Base-by-base conservation (phyloP, 352 stramenopile species). In the Plasmopara muralis region DNA sequence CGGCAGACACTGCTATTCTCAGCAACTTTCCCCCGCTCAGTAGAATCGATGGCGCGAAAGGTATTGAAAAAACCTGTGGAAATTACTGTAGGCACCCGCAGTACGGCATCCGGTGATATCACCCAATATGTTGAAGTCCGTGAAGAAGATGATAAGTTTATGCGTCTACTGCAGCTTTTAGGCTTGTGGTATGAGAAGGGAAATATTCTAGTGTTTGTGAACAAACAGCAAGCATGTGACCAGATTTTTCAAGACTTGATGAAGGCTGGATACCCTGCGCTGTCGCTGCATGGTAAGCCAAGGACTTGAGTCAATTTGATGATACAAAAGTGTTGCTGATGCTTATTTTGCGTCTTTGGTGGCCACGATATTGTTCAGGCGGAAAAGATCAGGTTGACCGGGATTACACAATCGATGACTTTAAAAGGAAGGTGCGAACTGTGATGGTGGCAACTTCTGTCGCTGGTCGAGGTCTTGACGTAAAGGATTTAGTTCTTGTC, bases 301-400 rank as follows among this genome's bases (percentile, higher is more conserved):
- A 3, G 20, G 20, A 25, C 20, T 25, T 25, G 20, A 25, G 20
- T 25, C 20, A 25, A 25, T 25, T 3, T 25, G 20, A 25, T 25
- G 20, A 25, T n/a, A 34, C 55, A 30, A 2, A 34, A 9, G 13
- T 6, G 25, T 30, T 51, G 41, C 10, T 54, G 48, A 53, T 34
- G 37, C 43, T 35, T 47, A 30, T 20, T 6, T 59, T 57, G 37
- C 68, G 43, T 45, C 1, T 34, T 5, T 48, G 25, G 15, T 38
- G 12, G 12, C 10, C 7, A 1, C 50, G 30, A 9, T 7, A 29
- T 53, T 20, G 10, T 57, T 14, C 34, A 90, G 81, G 97, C 42
- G 97, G 96, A 16, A 99, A 99, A 74, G 97, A 99, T 50, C 97
- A 99, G 76, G 91, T 98, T 30, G 97, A 99, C 75, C 87, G 97